A percentile compares a stretch with the other conserved stretches of the same genome.
phyloP scores from a whole-genome alignment of 2,329 filamentous ascomycete species.

The Coleophoma cylindrospora region DNA sequence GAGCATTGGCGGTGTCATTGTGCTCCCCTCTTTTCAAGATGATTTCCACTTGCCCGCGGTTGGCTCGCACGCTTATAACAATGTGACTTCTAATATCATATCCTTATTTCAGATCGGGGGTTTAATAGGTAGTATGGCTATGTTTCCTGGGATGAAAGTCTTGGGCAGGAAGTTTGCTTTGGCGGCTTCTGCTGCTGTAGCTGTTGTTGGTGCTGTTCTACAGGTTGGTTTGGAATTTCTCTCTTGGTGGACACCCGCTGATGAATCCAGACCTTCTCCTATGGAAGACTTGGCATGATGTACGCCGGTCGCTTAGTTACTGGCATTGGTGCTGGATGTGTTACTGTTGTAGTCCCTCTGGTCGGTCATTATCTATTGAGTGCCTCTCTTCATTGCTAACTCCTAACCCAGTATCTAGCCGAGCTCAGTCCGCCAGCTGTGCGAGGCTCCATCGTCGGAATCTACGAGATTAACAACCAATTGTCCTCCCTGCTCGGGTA shows the following conservation, averaged over 20 bases:
- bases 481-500: slow-evolving; percentile 16
- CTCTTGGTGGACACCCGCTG: background rate
- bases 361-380: slow-evolving; percentile 4
- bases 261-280: slow-evolving; percentile 12
- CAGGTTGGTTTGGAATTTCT: slow-evolving; percentile 10
- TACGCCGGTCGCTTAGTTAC: slow-evolving; percentile 19
- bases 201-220: slow-evolving; percentile 11
- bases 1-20: slow-evolving; percentile 19
- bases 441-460: slow-evolving; percentile 18
- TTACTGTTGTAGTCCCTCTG: slow-evolving; percentile 18
- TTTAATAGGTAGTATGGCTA: slow-evolving; percentile 14
- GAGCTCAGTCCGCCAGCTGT: slow-evolving; percentile 20
- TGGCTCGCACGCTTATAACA: slow-evolving; percentile 14
- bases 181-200: slow-evolving; percentile 5
- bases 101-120: slow-evolving; percentile 22
- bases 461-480: slow-evolving; percentile 23
- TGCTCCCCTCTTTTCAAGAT: slow-evolving; percentile 15
- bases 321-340: slow-evolving; percentile 18
- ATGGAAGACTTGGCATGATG: slow-evolving; percentile 16
- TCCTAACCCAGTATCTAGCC: slow-evolving; percentile 19
- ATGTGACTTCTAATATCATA: slow-evolving; percentile 19
- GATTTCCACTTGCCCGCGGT: slow-evolving; percentile 17
- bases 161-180: slow-evolving; percentile 12
- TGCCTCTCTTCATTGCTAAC: background rate
- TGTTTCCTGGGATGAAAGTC: slow-evolving; percentile 14